Evolutionary conservation across 2,329 filamentous ascomycete genomes (phyloP).

Genomic region (Xylaria sp.): DNA sequence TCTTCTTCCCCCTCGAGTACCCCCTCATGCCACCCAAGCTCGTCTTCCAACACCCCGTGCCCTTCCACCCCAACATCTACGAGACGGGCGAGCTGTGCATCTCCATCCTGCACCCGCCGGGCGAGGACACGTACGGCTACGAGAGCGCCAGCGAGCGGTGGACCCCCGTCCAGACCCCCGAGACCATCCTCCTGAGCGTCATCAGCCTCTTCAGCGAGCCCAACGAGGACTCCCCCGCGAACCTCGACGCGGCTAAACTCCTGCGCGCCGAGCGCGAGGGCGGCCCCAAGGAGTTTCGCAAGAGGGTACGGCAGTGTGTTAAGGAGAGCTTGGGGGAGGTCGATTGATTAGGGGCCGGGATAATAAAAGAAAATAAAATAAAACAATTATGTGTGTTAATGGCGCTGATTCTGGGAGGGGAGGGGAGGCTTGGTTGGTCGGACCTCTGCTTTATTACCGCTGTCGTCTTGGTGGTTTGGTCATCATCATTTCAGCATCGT

Average conservation of each 20-base stretch:
- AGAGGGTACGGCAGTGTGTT: constrained; percentile 80
- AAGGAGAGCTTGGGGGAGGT: constrained; percentile 81
- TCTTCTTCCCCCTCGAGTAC: constrained; percentile 87
- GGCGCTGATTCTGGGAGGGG: background rate
- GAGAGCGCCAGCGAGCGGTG: constrained; percentile 90
- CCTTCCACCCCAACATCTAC: constrained; percentile 97
- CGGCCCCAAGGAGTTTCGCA: constrained; percentile 77
- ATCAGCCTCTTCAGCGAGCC: constrained; percentile 93
- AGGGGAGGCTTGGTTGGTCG: constrained; percentile 50
- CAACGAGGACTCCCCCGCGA: constrained; percentile 95
- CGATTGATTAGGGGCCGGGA: constrained; percentile 50
- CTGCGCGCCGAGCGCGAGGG: constrained; percentile 81
- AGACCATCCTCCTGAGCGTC: constrained; percentile 91
- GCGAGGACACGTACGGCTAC: constrained; percentile 94
- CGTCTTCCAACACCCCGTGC: constrained; percentile 84
- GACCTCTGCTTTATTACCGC: no score
- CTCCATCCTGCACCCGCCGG: constrained; percentile 93
- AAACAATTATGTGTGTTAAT: background rate
- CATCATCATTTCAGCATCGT: constrained; percentile 16
- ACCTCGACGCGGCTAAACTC: constrained; percentile 90
- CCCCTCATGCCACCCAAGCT: constrained; percentile 89
- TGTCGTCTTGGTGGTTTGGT: background rate
- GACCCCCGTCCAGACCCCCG: constrained; percentile 93
- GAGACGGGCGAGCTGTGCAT: constrained; percentile 90
- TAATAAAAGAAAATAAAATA: no score